These are phyloP conservation scores for Beta macrorhiza DNA, from an alignment of 179 eudicot species.

Conservation along the genomic window DNA sequence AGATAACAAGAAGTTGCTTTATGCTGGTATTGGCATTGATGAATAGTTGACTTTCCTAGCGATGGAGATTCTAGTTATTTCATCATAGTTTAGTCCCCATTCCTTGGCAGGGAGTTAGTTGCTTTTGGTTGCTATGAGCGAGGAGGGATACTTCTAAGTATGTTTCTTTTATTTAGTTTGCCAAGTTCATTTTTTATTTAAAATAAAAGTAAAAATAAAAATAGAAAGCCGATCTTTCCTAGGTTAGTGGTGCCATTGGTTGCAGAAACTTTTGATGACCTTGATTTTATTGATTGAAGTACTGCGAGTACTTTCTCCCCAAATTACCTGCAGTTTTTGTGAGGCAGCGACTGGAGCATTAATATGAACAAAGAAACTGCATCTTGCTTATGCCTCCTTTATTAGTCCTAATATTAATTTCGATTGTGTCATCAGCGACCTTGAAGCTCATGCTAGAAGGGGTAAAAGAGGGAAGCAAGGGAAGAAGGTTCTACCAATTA, in stretches of 20 bases:
- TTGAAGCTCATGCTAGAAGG: slow-evolving; percentile 40
- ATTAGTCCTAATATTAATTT: neutral
- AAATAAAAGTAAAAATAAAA: no score
- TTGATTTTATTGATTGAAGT: neutral
- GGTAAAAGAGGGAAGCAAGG: slow-evolving; percentile 58
- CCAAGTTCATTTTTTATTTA: no score
- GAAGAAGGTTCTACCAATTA: slow-evolving; percentile 40
- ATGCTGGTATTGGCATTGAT: neutral
- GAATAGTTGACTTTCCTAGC: neutral
- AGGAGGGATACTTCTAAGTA: neutral
- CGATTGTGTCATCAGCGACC: slow-evolving; percentile 40
- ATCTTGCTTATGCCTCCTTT: neutral
- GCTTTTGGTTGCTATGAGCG: neutral
- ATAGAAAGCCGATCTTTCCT: neutral
- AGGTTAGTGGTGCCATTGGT: neutral
- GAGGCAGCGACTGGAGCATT: neutral
- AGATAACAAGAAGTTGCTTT: neutral
- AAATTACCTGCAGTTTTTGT: neutral
- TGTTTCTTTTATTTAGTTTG: neutral
- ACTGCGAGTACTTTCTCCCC: neutral
- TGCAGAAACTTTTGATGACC: neutral
- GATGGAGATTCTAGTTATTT: neutral
- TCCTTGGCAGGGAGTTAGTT: neutral
- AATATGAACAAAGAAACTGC: neutral
- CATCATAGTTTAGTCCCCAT: neutral